phyloP scores from a whole-genome alignment of 139 green algal genomes.

The Spirogloea muscicola region DNA sequence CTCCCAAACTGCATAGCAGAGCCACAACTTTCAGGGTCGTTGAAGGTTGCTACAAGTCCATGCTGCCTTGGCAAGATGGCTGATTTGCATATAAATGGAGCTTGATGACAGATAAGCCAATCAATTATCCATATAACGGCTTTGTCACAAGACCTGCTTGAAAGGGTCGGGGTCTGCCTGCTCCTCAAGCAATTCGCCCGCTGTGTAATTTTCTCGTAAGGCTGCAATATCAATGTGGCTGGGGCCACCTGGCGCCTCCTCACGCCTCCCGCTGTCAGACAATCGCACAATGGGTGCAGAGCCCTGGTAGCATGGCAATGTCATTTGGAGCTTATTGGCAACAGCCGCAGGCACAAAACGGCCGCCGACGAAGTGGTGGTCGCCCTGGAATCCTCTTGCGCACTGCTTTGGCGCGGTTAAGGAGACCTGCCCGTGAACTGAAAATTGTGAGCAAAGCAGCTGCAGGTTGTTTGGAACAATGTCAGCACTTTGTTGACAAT shows the following conservation, averaged over 20 bases:
- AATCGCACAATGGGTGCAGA: background rate
- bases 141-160: too few species aligned
- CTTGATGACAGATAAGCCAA: too few species aligned
- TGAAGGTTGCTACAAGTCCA: too few species aligned
- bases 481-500: too few species aligned
- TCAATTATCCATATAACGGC: too few species aligned
- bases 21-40: too few species aligned
- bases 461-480: too few species aligned
- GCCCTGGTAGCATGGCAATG: slow-evolving; percentile 74
- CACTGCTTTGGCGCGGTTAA: slow-evolving; percentile 90
- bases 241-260: background rate
- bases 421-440: slow-evolving; percentile 56
- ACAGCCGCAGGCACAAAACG: slow-evolving; percentile 81
- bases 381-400: slow-evolving; percentile 71
- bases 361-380: slow-evolving; percentile 88
- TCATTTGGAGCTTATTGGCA: slow-evolving; percentile 49
- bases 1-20: slow-evolving; percentile 59
- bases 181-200: slow-evolving; percentile 51
- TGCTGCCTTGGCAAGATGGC: too few species aligned
- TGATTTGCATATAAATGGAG: too few species aligned
- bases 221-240: slow-evolving; percentile 52
- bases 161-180: slow-evolving; percentile 60
- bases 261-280: background rate
- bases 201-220: slow-evolving; percentile 69
- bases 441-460: too few species aligned